Conservation (phyloP, 257 asterid species). For the Perilla frutescens region DNA sequence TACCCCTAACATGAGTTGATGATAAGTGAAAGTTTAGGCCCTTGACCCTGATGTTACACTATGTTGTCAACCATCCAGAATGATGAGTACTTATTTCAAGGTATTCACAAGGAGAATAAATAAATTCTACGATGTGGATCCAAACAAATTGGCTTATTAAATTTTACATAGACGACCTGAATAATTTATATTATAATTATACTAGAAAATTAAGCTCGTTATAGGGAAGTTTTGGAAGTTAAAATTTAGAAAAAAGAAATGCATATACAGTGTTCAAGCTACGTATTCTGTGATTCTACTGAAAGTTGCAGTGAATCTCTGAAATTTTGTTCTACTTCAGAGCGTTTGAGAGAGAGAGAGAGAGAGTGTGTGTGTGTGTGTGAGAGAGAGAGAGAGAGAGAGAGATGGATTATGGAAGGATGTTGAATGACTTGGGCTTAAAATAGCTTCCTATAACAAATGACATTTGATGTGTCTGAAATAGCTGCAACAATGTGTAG, state of each 20-base stretch:
- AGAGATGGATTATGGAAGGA: neutral
- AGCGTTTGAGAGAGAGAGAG: neutral
- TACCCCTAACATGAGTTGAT: neutral
- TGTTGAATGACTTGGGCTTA: neutral
- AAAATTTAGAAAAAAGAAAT: neutral
- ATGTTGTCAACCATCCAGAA: neutral
- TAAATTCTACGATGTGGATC: neutral
- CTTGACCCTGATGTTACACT: conserved; percentile 12
- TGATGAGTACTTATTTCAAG: neutral
- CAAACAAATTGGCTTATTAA: neutral
- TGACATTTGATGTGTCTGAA: conserved; percentile 15
- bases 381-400: neutral
- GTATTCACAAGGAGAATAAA: neutral
- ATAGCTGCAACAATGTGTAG: conserved; percentile 9
- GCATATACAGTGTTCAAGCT: neutral
- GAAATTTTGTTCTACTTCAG: neutral
- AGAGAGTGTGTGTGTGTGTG: too few species aligned
- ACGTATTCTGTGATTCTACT: neutral
- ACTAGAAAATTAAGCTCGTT: neutral
- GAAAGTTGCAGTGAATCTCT: conserved; percentile 1
- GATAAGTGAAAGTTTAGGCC: neutral
- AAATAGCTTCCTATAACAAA: conserved; percentile 4
- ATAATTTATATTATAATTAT: neutral
- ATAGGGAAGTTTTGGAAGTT: neutral
- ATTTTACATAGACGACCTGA: neutral